phyloP scores from a whole-genome alignment of 345 rosid species.

The Salix exigua region DNA sequence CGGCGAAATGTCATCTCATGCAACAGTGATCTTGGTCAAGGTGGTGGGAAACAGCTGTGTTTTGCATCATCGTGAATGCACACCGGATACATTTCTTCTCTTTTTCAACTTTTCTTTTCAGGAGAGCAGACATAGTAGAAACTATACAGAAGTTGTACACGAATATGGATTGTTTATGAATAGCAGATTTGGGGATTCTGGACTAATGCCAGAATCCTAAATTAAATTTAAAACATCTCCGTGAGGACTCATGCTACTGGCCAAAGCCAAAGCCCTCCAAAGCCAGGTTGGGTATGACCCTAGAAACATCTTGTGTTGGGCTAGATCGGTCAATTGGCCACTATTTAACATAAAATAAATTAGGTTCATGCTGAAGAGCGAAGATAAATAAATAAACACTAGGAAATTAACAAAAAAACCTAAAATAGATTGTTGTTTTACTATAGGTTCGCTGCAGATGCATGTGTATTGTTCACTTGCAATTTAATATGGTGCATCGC shows the following conservation, averaged over 20 bases:
- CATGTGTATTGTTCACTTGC: too few species aligned
- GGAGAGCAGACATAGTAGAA: background rate
- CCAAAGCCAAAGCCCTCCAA: too few species aligned
- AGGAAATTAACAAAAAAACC: too few species aligned
- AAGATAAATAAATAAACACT: background rate
- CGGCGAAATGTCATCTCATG: background rate
- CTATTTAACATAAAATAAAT: background rate
- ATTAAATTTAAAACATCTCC: background rate
- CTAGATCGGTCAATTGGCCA: background rate
- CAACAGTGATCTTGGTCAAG: background rate
- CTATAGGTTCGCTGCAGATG: too few species aligned
- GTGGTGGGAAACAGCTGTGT: background rate
- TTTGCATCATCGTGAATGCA: background rate
- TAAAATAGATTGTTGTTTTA: too few species aligned
- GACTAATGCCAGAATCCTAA: background rate
- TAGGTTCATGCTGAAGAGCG: background rate
- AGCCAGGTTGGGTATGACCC: background rate
- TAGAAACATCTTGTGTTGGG: background rate
- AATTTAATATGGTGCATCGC: too few species aligned
- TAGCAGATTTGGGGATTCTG: background rate
- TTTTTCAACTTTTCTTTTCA: background rate
- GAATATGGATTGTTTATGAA: background rate
- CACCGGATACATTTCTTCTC: background rate
- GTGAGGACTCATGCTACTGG: background rate
- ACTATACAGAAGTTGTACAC: background rate